Base-by-base conservation (phyloP, 2,329 filamentous ascomycete genomes). In the Phyllosticta paracitricarpa region DNA sequence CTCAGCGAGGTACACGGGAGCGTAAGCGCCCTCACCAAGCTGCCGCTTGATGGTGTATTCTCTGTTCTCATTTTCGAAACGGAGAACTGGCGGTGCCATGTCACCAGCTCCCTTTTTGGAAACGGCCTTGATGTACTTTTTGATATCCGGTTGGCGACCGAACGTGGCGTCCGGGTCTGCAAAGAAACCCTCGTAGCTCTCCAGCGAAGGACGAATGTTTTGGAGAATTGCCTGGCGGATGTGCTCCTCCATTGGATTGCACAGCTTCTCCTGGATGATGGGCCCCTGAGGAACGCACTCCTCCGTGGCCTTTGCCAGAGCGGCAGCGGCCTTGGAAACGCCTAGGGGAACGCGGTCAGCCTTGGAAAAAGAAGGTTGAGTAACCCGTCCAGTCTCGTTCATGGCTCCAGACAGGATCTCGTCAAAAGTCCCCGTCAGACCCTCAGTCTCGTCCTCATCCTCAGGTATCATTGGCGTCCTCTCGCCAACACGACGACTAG, bases 1-100 rank as follows among this genome's bases (percentile, higher is more conserved):
- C 70, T 96, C 90, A 7, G 92, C 87, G 0, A 99, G 83, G 71
- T 97, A 99, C 2, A 99, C 94, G 0, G 94, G 93, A 0, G 93
- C 94, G 74, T 95, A 99, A 0, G 94, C 94, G 8, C 94, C 94
- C 28, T 91, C 89, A 1, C 94, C 94, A 12, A 99, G 84, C 72
- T 97, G 91, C 57, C 87, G 85, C 70, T 88, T 90, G 61, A 97
- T 76, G 1, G 84, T 87, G 73, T 97, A 99, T 52, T 81, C 82
- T 51, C 85, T 80, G 24, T 82, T 76, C 2, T 83, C 80, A 51
- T 84, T 84, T 0, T 84, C 80, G 63, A 97, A 89, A 52, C 84
- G 78, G 24, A 97, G 79, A 3, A 82, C 78, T 0, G 89, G 85
- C 0, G 85, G 81, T 57, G 84, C 88, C 66, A 91, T 89, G 52